These are phyloP conservation scores for Incumbomyces lentus DNA, from an alignment of 2,329 filamentous ascomycete species.

Conservation along the genomic window DNA sequence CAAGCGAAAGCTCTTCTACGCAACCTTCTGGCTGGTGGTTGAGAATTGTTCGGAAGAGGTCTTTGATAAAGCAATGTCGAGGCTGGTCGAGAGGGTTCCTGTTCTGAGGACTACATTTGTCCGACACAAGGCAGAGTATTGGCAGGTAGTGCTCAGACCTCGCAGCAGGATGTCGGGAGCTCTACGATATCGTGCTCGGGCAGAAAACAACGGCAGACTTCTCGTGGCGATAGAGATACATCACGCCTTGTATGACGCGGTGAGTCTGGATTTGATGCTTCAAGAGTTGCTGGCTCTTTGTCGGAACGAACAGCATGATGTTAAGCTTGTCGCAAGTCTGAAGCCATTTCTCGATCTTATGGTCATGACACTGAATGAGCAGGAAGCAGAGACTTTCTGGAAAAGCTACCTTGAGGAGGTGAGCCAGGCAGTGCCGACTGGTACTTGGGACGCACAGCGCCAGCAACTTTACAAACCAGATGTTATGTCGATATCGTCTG, in stretches of 20 bases:
- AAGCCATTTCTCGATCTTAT: constrained; percentile 8
- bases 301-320: constrained; percentile 19
- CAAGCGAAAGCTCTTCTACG: constrained; percentile 58
- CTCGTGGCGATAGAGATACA: constrained; percentile 55
- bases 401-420: constrained; percentile 26
- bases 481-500: constrained; percentile 31
- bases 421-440: neutral
- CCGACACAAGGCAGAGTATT: neutral
- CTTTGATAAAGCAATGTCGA: constrained; percentile 52
- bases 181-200: constrained; percentile 7
- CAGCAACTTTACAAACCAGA: constrained; percentile 41
- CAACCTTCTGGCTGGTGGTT: constrained; percentile 56
- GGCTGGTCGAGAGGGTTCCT: constrained; percentile 44
- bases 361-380: constrained; percentile 3
- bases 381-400: constrained; percentile 34
- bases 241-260: constrained; percentile 79
- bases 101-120: constrained; percentile 62
- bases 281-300: constrained; percentile 39
- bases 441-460: constrained; percentile 15
- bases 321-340: constrained; percentile 22
- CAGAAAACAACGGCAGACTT: neutral
- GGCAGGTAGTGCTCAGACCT: constrained; percentile 13
- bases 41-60: constrained; percentile 29
- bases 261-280: constrained; percentile 61
- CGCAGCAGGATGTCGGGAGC: constrained; percentile 12